Evolutionary conservation across 345 rosid species (phyloP).

Genomic region (Citrus reticulata): DNA sequence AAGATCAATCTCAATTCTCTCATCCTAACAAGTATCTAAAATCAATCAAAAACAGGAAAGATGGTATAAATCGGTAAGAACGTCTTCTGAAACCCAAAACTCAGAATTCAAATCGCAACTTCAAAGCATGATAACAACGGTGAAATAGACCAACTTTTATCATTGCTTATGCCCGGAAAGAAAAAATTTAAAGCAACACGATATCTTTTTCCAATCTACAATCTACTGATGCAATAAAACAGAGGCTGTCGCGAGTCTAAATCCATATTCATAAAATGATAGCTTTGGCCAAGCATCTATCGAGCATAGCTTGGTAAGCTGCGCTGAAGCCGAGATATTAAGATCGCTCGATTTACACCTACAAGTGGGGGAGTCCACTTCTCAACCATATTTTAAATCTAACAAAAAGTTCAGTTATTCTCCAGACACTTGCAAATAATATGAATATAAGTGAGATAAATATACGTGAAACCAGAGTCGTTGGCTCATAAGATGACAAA

Average conservation of each 20-base stretch:
- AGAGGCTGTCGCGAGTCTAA: too few species aligned
- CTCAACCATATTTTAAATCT: not conserved
- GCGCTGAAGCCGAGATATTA: not conserved
- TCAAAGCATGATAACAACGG: not conserved
- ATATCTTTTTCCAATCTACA: not conserved
- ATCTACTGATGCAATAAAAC: not conserved
- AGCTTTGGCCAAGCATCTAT: not conserved
- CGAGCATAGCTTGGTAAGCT: not conserved
- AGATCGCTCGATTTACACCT: not conserved
- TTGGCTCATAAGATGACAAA: too few species aligned
- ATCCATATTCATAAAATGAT: too few species aligned
- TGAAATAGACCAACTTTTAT: not conserved
- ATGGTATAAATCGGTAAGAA: not conserved
- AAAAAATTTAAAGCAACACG: not conserved
- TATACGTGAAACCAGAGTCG: too few species aligned
- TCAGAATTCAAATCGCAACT: not conserved
- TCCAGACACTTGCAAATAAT: not conserved
- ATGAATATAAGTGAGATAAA: too few species aligned
- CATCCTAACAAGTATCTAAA: conserved; percentile 25
- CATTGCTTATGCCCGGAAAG: not conserved
- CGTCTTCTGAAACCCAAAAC: not conserved
- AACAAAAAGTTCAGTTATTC: not conserved
- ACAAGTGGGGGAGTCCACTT: not conserved
- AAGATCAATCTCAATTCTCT: conserved; percentile 24
- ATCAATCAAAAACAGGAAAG: not conserved